Percentiles rank a stretch among this genome's conserved stretches.
These are phyloP conservation scores for Umbilicus rupestris DNA, from an alignment of 164 flowering plant species.

Conservation along the genomic window DNA sequence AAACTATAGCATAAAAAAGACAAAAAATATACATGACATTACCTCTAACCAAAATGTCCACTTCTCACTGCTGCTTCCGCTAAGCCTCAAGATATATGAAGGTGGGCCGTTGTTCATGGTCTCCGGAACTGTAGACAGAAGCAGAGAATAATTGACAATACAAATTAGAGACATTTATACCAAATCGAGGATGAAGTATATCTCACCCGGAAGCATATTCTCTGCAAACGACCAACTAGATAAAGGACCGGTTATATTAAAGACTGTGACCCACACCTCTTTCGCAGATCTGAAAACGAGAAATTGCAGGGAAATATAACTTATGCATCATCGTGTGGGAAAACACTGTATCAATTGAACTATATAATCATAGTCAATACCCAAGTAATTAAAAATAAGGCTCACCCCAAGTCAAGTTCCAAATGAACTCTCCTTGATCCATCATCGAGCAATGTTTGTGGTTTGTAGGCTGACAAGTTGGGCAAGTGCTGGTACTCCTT, in stretches of 20 bases:
- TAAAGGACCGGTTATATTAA: slow-evolving; percentile 90
- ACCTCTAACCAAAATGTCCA: slow-evolving; percentile 99
- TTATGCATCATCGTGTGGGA: not conserved
- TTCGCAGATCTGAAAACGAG: slow-evolving; percentile 55
- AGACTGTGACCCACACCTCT: slow-evolving; percentile 92
- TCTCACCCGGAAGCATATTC: slow-evolving; percentile 55
- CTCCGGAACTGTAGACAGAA: slow-evolving; percentile 56
- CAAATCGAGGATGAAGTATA: not conserved
- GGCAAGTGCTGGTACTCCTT: slow-evolving; percentile 50
- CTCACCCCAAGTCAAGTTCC: slow-evolving; percentile 80
- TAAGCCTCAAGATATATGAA: slow-evolving; percentile 74
- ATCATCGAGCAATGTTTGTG: slow-evolving; percentile 21
- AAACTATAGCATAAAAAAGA: not conserved
- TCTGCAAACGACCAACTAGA: slow-evolving; percentile 91
- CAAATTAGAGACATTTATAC: not conserved
- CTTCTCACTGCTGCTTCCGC: slow-evolving; percentile 55
- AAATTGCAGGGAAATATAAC: not conserved
- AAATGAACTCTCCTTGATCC: slow-evolving; percentile 61
- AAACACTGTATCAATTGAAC: not conserved
- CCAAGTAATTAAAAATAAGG: not conserved
- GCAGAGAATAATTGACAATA: not conserved
- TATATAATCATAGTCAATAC: not conserved
- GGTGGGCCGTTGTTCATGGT: slow-evolving; percentile 57
- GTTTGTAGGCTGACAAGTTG: slow-evolving; percentile 30
- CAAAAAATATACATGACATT: slow-evolving; percentile 4